phyloP scores from a whole-genome alignment of 2,329 filamentous ascomycete genomes.

The Paraconiothyrium brasiliense region DNA sequence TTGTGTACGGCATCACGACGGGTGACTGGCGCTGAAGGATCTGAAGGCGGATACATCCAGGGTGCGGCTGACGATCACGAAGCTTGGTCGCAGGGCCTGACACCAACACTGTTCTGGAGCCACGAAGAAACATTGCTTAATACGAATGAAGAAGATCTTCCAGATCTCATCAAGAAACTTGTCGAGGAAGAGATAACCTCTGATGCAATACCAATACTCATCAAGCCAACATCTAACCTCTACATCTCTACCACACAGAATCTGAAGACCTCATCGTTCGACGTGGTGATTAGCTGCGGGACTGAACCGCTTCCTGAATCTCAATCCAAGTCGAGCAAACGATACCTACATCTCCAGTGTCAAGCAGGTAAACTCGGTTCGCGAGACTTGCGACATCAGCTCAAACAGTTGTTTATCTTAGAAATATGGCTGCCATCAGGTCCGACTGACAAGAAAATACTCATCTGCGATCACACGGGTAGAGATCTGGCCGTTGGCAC shows the following conservation, averaged over 20 bases:
- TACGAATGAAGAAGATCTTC: conserved; percentile 72
- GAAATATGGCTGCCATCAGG: conserved; percentile 31
- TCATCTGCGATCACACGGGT: conserved; percentile 77
- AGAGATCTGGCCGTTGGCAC: conserved; percentile 83
- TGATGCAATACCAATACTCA: conserved; percentile 44
- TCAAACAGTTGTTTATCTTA: conserved; percentile 71
- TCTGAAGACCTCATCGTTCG: conserved; percentile 48
- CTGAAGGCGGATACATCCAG: conserved; percentile 84
- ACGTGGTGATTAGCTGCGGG: conserved; percentile 57
- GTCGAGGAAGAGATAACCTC: conserved; percentile 33
- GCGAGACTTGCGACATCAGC: conserved; percentile 77
- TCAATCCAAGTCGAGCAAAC: conserved; percentile 46
- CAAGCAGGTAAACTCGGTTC: conserved; percentile 80
- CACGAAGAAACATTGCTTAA: conserved; percentile 69
- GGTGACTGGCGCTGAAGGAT: conserved; percentile 73
- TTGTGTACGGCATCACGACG: conserved; percentile 86
- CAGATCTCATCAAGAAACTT: conserved; percentile 59
- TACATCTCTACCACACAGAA: conserved; percentile 53
- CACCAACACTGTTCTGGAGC: conserved; percentile 80
- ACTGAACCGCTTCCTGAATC: conserved; percentile 48
- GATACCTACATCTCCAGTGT: conserved; percentile 68
- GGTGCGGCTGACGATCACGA: conserved; percentile 95
- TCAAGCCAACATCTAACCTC: conserved; percentile 54
- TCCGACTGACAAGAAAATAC: conserved; percentile 20
- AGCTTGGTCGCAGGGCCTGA: conserved; percentile 87